Conservation (phyloP, 1,284 basidiomycete genomes). For the Cryptococcus deneoformans region DNA sequence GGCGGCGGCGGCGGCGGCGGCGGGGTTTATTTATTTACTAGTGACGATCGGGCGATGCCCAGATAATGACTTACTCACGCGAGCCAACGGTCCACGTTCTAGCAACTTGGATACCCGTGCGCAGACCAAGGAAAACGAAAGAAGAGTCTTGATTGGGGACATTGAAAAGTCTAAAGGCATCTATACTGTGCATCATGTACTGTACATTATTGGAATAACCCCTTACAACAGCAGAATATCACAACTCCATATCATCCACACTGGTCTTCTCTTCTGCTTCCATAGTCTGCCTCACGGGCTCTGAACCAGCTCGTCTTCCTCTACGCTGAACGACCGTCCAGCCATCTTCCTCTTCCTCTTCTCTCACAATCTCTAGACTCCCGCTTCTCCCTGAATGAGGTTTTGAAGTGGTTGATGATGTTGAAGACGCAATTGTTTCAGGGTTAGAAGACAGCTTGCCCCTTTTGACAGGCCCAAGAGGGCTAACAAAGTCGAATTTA, state of each 20-base stretch:
- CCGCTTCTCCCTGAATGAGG: slow-evolving; percentile 3
- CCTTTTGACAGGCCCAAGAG: slow-evolving; percentile 28
- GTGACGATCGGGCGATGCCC: too few species aligned
- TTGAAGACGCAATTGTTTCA: not conserved
- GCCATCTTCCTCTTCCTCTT: slow-evolving; percentile 26
- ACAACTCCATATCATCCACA: not conserved
- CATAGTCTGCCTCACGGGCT: slow-evolving; percentile 3
- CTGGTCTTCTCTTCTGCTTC: not conserved
- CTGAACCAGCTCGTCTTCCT: slow-evolving; percentile 10
- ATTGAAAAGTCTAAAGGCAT: too few species aligned
- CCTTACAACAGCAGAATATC: not conserved
- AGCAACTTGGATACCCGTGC: too few species aligned
- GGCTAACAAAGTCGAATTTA: slow-evolving; percentile 44
- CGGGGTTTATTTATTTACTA: too few species aligned
- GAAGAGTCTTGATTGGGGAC: too few species aligned
- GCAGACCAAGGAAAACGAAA: too few species aligned
- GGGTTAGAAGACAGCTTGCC: slow-evolving; percentile 12
- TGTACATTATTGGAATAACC: not conserved
- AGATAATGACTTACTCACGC: too few species aligned
- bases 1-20: too few species aligned
- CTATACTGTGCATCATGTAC: not conserved
- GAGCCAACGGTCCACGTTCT: too few species aligned
- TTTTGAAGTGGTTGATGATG: not conserved
- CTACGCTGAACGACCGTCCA: slow-evolving; percentile 25
- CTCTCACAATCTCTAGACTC: slow-evolving; percentile 20